Base-by-base conservation (phyloP, 352 stramenopile genomes). In the Nothophytophthora sp. region DNA sequence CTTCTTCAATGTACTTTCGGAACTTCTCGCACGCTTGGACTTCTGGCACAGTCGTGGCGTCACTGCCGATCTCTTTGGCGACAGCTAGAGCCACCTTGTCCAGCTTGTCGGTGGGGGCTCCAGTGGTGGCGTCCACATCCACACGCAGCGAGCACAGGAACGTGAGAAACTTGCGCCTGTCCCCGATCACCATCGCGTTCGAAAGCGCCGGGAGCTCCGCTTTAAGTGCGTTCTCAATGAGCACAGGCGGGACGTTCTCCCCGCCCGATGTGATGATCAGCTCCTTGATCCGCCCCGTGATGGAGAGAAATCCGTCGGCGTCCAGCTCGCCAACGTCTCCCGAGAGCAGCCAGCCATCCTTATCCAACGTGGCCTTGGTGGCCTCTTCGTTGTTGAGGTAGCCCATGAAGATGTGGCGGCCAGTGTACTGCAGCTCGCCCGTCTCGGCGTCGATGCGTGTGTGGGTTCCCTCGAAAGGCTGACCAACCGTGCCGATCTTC, bases 251-350 rank as follows among this genome's bases (percentile, higher is more conserved):
- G 12, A 98, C 84, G 71, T 98, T 98, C 63, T 98, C 95, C 25
- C 95, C 95, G 60, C 95, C 95, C n/a, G 95, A 94, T 32, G 93
- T 98, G 54, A 97, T 90, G 46, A 98, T 95, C 16, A 98, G 60
- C 67, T 98, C 95, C 69, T 98, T 98, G 73, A 98, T 98, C 49
- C 95, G 90, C 16, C 95, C 95, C 13, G 95, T 98, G 50, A 98
- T 98, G 35, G 64, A 77, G 75, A 98, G 86, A 64, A 98, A 98
- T n/a, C 93, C 88, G 30, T 92, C 70, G 22, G 88, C 73, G 49
- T 97, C 93, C 16, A 97, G 81, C 46, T 90, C 83, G 18, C 86
- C 95, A 32, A 91, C 95, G 60, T 99, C 96, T 19, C 96, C 96
- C 16, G 88, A 96, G 71, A 98, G 90, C 23, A 98, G 67, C 83